Evolutionary conservation across 1,139 yeast genomes (phyloP), one percentile per base, ranked within the genome.

Genomic region (Lodderomyces margitis): DNA sequence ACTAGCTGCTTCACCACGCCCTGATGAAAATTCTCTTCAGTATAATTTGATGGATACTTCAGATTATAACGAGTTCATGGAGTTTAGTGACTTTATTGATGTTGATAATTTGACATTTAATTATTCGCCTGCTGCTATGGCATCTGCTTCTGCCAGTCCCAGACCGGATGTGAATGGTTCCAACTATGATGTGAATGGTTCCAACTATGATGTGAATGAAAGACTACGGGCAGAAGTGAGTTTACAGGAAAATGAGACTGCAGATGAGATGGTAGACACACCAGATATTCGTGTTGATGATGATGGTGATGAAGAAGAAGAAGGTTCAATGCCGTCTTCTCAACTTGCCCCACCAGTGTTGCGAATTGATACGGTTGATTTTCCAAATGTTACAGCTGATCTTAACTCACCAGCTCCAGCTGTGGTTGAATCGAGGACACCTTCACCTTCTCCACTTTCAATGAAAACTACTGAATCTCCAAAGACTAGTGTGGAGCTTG

Each of bases 51-150:
- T 15, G 10, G 32, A 28, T 14, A 11, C 8, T 5, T 27, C 31
- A 5, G 33, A 36, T 21, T 31, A 21, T 11, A 21, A 54, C 24
- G 78, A 74, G 36, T 58, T 75, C 19, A 68, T 74, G 64, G 89
- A 83, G 51, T 79, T 83, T 51, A 77, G 83, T 34, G 83, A 81
- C 47, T 77, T 78, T 54, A 79, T 84, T 39, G 81, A 83, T 55
- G 79, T 82, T 52, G 88, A 70, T 21, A 59, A 66, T 47, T 57
- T 68, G 49, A 65, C 63, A 48, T 65, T 68, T 41, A 53, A 60
- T 4, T 46, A 51, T 37, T 55, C 61, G 7, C 61, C 61, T 6
- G 21, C 25, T 21, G 30, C 10, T 4, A 5, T 7, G 4, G 28
- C 14, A 11, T 21, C 31, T 9, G 36, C 19, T 16, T 12, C 35